Percentiles rank a stretch among this genome's conserved stretches.
Evolutionary conservation across 1,139 yeast species (phyloP).

Genomic region (Geotrichum carabidarum): DNA sequence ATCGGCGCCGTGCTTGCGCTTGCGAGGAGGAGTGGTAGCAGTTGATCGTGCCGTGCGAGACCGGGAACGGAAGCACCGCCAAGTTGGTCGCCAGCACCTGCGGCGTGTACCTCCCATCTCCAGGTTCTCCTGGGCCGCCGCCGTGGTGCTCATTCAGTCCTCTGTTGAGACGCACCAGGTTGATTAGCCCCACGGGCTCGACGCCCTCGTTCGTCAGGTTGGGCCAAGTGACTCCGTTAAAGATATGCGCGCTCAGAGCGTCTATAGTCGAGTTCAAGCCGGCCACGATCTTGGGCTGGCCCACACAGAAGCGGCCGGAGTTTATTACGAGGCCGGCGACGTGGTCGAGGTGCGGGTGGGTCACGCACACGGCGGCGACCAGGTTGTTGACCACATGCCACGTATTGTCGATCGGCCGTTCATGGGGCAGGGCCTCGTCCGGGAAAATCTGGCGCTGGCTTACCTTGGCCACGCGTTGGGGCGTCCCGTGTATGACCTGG

Average conservation of each 20-base stretch:
- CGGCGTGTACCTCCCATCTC: neutral
- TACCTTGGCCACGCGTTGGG: neutral
- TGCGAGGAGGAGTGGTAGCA: neutral
- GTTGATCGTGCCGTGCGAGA: constrained; percentile 12
- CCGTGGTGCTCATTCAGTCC: no score
- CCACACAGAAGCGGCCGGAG: constrained; percentile 50
- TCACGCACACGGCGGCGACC: constrained; percentile 49
- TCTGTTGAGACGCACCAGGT: constrained; percentile 23
- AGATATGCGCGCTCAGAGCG: constrained; percentile 52
- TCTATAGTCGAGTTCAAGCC: constrained; percentile 53
- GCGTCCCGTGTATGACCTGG: neutral
- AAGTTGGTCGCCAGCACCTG: constrained; percentile 13
- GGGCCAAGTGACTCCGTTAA: constrained; percentile 82
- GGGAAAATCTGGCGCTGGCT: constrained; percentile 13
- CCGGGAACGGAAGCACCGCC: constrained; percentile 9
- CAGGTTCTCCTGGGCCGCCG: no score
- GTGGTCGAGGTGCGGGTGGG: constrained; percentile 87
- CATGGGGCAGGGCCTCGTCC: constrained; percentile 24
- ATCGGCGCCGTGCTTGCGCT: constrained; percentile 1
- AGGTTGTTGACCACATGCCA: constrained; percentile 33
- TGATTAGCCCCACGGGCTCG: constrained; percentile 29
- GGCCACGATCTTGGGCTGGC: constrained; percentile 42
- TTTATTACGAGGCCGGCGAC: constrained; percentile 63
- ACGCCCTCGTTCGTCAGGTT: constrained; percentile 45
- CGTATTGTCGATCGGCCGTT: constrained; percentile 33